Base-by-base conservation (phyloP, 768 basidiomycete genomes). In the Cystoderma amianthinum region DNA sequence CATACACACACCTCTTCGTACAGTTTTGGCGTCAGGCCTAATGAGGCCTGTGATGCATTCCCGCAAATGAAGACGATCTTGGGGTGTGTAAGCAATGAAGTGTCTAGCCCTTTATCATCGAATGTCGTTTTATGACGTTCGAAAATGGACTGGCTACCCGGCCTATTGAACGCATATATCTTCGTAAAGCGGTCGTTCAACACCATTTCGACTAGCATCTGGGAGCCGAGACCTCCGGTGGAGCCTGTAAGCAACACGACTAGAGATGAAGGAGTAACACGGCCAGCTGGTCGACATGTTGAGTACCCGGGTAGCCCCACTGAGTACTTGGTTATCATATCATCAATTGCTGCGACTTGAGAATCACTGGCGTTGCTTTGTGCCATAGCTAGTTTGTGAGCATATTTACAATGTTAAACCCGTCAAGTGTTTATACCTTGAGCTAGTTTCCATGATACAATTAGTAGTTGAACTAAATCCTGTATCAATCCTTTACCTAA, bases 1-100 rank as follows among this genome's bases (percentile, higher is more conserved):
- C n/a, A n/a, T n/a, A n/a, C n/a, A 36, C 34, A n/a, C n/a, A 36
- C 34, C 17, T 36, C 34, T 7, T 36, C 16, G 17, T 36, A 36
- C 9, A 36, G 7, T 9, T 6, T 9, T 17, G 7, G 9, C 7
- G 7, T 16, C 34, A 36, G 17, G 12, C 34, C 34, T 9, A 36
- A 19, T 7, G 7, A 6, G 7, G 7, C 16, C 18, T 36, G 7
- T n/a, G 9, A 7, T 6, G 34, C 34, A 17, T 36, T 16, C 34
- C 34, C 34, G 17, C 34, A 36, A 9, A 36, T 17, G 17, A 7
- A 36, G 9, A 19, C 18, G 9, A 36, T 19, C 16, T 36, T 36
- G 9, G 34, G 18, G 17, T 36, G 7, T 7, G 12, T 36, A 17
- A 36, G 7, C 18, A 36, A 36, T 9, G 7, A 6, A 9, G 16